Base-by-base conservation (phyloP, 306 rosid species). In the Adenanthera pavonina region DNA sequence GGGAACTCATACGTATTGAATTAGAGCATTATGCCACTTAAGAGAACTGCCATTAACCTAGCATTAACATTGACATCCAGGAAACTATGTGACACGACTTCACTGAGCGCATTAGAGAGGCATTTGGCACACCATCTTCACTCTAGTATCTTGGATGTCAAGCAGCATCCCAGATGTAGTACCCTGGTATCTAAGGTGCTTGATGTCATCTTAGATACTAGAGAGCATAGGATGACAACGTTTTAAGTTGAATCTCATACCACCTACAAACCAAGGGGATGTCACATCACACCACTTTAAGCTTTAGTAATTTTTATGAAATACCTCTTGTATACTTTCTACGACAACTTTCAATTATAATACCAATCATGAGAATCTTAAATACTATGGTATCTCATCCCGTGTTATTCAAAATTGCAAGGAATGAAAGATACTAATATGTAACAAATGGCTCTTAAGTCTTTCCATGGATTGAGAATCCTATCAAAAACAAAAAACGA, bases 41-140 rank as follows among this genome's bases (percentile, higher is more conserved):
- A 83, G 65, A 86, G 79, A 65, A 40, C 69, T 34, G 46, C 48
- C 79, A 68, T 60, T 77, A 68, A 35, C 74, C 36, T 33, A 47
- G 34, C 67, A 76, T 54, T 71, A 19, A 76, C 76, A 72, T 25
- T 70, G 60, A 52, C 10, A 0, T 40, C 56, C 36, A 20, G 46
- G 30, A 68, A 78, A 36, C 41, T 59, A 48, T 6, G 43, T 72
- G 56, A 43, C 19, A 61, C 54, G 78, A 75, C 67, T 34, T 80
- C 78, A 66, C 70, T 71, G 14, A 67, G 35, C 64, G 79, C 72
- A 71, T 17, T 61, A 51, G 15, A 2, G 59, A 15, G 59, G 20
- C 5, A 0, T 53, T 53, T 53, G 25, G 8, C 6, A 53, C 20
- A 16, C 8, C 3, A 53, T 53, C 59, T 53, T 53, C 5, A 53